Base-by-base conservation (phyloP, 2,329 filamentous ascomycete species). In the Myotisia sp. region DNA sequence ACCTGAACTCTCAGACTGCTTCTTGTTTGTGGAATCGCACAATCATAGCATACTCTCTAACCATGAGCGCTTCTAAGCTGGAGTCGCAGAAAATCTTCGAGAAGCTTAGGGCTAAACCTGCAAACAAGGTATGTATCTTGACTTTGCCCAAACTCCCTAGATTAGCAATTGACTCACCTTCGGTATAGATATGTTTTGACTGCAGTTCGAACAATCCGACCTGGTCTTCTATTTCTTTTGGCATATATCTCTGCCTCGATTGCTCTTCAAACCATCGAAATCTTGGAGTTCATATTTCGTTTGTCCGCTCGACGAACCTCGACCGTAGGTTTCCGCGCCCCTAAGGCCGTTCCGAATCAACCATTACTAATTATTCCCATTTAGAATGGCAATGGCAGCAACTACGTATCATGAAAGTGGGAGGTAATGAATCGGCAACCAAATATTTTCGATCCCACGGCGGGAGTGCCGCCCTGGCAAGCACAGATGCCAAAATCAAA, bases 351-450 rank as follows among this genome's bases (percentile, higher is more conserved):
- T 8, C 23, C n/a, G 10, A 14, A 17, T 37, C 10, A 20, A n/a
- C 24, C 16, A 14, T 32, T 28, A 30, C 49, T 54, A 43, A 56
- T 37, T n/a, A n/a, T n/a, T n/a, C n/a, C n/a, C 18, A 20, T 29
- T 23, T 49, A 82, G 78, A 83, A 66, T 98, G 90, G 90, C 85
- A 94, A 80, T 98, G 90, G 90, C 85, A 94, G 47, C 90, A 98
- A 59, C 71, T 98, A 40, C 81, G 90, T 34, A 62, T 87, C 38
- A 95, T 98, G 87, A 98, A 98, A 64, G 85, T 95, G 10, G 90
- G 90, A 45, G 90, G 90, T 38, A 98, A 98, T 53, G 87, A 95
- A 62, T 93, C 85, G 38, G 90, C 90, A 31, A 94, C 86, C 52
- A 94, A 93, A 63, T 98, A 84, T 67, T 98, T 95, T 67, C 86